Base-by-base conservation (phyloP, 257 asterid species). In the Scutellaria galericulata region DNA sequence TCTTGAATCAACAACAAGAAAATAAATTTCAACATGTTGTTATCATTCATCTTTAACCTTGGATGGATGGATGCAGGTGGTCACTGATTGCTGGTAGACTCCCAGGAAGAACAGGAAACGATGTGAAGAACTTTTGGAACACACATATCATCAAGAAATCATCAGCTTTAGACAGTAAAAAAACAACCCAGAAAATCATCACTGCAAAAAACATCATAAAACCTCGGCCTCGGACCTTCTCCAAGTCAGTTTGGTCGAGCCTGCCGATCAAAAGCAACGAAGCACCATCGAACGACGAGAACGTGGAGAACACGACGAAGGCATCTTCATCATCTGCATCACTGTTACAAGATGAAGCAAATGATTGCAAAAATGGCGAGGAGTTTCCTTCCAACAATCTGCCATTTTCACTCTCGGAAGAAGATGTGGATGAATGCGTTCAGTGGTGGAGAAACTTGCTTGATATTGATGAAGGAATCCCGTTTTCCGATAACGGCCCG, bases 81-180 rank as follows among this genome's bases (percentile, higher is more conserved):
- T 80, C 91, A 2, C 46, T 86, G 55, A 86, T 86, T 51, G 91
- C 91, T n/a, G 89, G 89, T n/a, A 78, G 91, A 64, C 78, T 86
- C 2, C 89, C 91, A 0, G 89, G 89, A 12, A 75, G 91, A 50
- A 86, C 89, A 0, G 89, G 83, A 3, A 86, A 84, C 57, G 91
- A 86, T 61, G 84, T 84, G 7, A 86, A 82, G 71, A 86, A 86
- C 71, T 86, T 79, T 35, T 86, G 90, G 90, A 86, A 86, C 79
- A 83, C 84, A 14, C 85, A 81, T 42, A 71, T 83, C 40, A 59
- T 65, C 15, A 83, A 81, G 81, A 73, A 74, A 13, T 42, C 41
- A 31, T 31, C 37, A 31, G 37, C 37, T 3, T 31, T 5, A 31
- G 5, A 31, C 4, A 31, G 37, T 31, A 31, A 4, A 31, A 31